Percentiles rank a stretch among this genome's conserved stretches.
Evolutionary conservation across 495 filamentous ascomycete species (phyloP).

Genomic region (Podospora anserina): DNA sequence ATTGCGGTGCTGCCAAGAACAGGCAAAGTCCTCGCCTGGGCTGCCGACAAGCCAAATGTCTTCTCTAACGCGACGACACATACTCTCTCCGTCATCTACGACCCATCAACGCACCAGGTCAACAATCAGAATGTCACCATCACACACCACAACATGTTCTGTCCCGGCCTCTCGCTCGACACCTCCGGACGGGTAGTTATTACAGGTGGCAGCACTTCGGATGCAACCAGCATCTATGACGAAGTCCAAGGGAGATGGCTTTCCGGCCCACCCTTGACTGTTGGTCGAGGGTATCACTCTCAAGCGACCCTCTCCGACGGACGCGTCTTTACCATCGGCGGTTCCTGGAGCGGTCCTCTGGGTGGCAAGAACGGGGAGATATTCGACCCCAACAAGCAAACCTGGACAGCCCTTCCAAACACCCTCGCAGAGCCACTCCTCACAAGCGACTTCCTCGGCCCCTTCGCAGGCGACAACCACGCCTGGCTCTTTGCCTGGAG

Average conservation of each 20-base stretch:
- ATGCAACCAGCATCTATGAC: conserved; percentile 32
- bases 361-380: background rate
- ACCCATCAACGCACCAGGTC: conserved; percentile 33
- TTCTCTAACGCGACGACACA: conserved; percentile 25
- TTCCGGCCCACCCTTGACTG: conserved; percentile 40
- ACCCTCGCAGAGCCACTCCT: conserved; percentile 38
- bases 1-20: conserved; percentile 3
- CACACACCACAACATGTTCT: conserved; percentile 57
- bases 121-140: conserved; percentile 44
- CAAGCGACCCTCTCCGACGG: conserved; percentile 53
- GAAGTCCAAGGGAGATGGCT: conserved; percentile 23
- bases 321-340: conserved; percentile 57
- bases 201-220: conserved; percentile 20
- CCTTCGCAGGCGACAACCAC: conserved; percentile 55
- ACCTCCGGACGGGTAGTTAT: conserved; percentile 50
- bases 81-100: conserved; percentile 46
- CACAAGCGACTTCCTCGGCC: conserved; percentile 46
- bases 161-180: conserved; percentile 55
- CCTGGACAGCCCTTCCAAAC: background rate
- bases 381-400: conserved; percentile 15
- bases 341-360: conserved; percentile 51
- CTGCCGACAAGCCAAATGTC: conserved; percentile 2
- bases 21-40: conserved; percentile 5
- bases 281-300: conserved; percentile 56
- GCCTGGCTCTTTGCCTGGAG: conserved; percentile 61